Evolutionary conservation across 148 eudicot genomes (phyloP), one percentile per base, ranked within the genome.

Genomic region (Silene uniflora): DNA sequence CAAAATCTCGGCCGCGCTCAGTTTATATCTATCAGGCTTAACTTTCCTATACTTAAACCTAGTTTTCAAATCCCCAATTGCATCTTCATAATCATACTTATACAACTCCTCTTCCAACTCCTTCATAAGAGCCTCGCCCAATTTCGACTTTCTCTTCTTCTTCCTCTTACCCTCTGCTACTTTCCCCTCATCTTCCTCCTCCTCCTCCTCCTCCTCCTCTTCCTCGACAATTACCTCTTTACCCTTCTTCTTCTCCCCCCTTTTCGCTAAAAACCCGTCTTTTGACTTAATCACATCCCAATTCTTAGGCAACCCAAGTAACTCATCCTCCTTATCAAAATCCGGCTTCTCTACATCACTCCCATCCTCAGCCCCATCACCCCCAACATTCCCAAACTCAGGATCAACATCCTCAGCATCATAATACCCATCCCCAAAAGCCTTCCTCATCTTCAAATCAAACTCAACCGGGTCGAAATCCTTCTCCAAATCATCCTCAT

Each of bases 81-180:
- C 86, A 81, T 85, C 97, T 78, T 92, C 98, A 82, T 90, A 95
- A 81, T 92, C 97, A 80, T 91, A 79, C 84, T 91, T 90, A 81
- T 91, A 89, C 22, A 88, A 79, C 69, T 91, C 97, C 44, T 91
- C 97, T 46, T 91, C 97, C 80, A 95, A 77, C 59, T 89, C 89
- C 76, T 89, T 87, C 54, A 84, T 81, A 69, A 92, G 75, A 13
- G 88, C 87, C 80, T 87, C 94, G 35, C 80, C 79, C 62, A 83
- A 46, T 5, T 87, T 80, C 72, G 82, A 76, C 74, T 88, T 90
- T 6, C 79, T 65, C 76, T 91, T 90, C 77, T 78, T 87, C 88
- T 84, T 91, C 46, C 78, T 71, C 81, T 84, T 85, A 27, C 87
- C 83, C 77, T 84, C 89, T 71, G 68, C 81, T 22, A 70, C 64